Conservation (phyloP, 1,139 yeast genomes). For the Scheffersomyces insectosa region DNA sequence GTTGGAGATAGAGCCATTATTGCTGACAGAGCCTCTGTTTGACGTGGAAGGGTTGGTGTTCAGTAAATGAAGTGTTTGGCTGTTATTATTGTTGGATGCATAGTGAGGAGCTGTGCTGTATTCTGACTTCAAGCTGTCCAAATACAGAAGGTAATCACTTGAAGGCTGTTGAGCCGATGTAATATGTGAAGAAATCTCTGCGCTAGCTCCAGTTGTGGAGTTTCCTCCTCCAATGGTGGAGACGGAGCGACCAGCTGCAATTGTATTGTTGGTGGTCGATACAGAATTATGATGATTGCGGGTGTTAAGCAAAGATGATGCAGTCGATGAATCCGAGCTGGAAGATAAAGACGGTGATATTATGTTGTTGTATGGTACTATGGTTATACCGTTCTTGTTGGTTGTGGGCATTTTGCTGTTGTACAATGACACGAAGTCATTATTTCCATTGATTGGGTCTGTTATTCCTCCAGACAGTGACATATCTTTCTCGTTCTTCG, state of each 20-base stretch:
- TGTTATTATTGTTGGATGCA: constrained; percentile 6
- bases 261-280: not conserved
- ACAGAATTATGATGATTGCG: not conserved
- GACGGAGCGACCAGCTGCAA: no score
- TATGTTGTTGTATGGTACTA: constrained; percentile 22
- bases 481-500: constrained; percentile 8
- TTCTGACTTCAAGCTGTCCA: constrained; percentile 13
- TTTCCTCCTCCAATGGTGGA: no score
- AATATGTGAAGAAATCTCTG: no score
- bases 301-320: constrained; percentile 2
- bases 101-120: constrained; percentile 1
- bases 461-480: constrained; percentile 4
- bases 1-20: constrained; percentile 1
- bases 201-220: no score
- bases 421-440: constrained; percentile 4
- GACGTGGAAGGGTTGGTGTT: constrained; percentile 9
- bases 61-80: constrained; percentile 13
- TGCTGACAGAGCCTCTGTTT: constrained; percentile 7
- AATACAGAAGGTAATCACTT: constrained; percentile 22
- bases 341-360: constrained; percentile 21
- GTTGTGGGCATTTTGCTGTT: not conserved
- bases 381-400: constrained; percentile 14
- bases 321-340: constrained; percentile 9
- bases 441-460: constrained; percentile 6
- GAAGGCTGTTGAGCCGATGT: constrained; percentile 1